Percentiles rank a stretch among this genome's conserved stretches.
These are phyloP conservation scores for Chrysoporthe puriensis DNA, from an alignment of 2,329 filamentous ascomycete genomes.

Conservation along the genomic window DNA sequence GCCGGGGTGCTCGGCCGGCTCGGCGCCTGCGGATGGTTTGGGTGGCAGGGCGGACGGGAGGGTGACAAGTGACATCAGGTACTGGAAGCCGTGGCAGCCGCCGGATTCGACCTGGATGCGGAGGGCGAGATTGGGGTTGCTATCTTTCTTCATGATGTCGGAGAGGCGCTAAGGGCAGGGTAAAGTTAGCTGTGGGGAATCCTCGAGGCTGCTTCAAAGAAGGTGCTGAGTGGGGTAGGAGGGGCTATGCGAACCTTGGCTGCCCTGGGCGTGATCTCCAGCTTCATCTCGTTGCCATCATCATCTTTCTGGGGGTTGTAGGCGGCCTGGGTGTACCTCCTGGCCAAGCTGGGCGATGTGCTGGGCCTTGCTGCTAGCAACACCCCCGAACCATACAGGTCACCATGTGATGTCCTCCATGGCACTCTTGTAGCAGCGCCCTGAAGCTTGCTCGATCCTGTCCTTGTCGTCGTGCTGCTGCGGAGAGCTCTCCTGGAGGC, in stretches of 20 bases:
- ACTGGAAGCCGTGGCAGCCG: constrained; percentile 97
- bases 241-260: constrained; percentile 62
- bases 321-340: constrained; percentile 52
- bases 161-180: constrained; percentile 64
- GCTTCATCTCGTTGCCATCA: constrained; percentile 78
- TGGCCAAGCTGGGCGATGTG: constrained; percentile 42
- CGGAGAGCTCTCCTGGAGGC: constrained; percentile 28
- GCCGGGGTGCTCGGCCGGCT: constrained; percentile 29
- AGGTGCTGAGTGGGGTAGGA: not conserved
- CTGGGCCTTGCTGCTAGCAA: not conserved
- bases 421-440: not conserved
- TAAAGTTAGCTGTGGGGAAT: not conserved
- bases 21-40: constrained; percentile 23
- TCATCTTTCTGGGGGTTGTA: constrained; percentile 80
- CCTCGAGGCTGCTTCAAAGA: not conserved
- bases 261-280: constrained; percentile 84
- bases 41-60: constrained; percentile 47
- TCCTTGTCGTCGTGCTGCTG: constrained; percentile 4
- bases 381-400: not conserved
- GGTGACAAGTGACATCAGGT: constrained; percentile 84
- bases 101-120: constrained; percentile 91
- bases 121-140: constrained; percentile 81
- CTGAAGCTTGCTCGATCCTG: not conserved
- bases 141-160: constrained; percentile 73
- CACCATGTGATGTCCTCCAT: constrained; percentile 6